Evolutionary conservation across 2,329 filamentous ascomycete genomes (phyloP), one percentile per base, ranked within the genome.

Genomic region (Colletotrichum lupini): DNA sequence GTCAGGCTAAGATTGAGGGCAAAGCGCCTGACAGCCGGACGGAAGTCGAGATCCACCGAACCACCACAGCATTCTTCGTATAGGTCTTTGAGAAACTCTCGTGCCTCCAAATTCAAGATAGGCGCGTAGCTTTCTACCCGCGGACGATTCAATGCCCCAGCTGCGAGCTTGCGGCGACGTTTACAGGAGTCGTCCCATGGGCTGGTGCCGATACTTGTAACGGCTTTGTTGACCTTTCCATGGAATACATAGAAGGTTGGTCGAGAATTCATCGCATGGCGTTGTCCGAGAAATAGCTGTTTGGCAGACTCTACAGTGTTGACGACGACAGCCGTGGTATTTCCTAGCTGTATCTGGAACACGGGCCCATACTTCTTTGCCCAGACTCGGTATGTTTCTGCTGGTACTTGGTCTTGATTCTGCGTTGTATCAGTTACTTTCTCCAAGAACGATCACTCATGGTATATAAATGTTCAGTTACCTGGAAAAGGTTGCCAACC

Each of bases 131-230:
- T 91, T 76, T 92, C 89, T 8, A 91, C 89, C 0, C 90, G 89
- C 0, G 90, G 90, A 5, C 88, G 86, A 79, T 93, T 93, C 58
- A 93, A 83, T 0, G 91, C 91, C 0, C 90, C 92, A 0, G 91
- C 91, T 1, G 91, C 91, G 3, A 91, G 90, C 83, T 92, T 93
- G 52, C 91, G 86, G 11, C 91, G 85, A 12, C 86, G 85, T 79
- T 92, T 93, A 82, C 90, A 92, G 19, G 89, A 91, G 62, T 92
- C 91, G 75, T 92, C 90, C 90, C 91, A 93, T 0, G 91, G 91
- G 0, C 90, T 92, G 1, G 91, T 93, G 2, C 91, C 91, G 70
- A 93, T 92, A n/a, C 78, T 80, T 3, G 78, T 80, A 9, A 81
- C 78, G 5, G 78, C 72, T 1, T 75, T 76, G 60, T 77, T 80